Evolutionary conservation across 2,329 filamentous ascomycete genomes (phyloP), one percentile per base, ranked within the genome.

Genomic region (Pseudopyrenochaeta lycopersici): DNA sequence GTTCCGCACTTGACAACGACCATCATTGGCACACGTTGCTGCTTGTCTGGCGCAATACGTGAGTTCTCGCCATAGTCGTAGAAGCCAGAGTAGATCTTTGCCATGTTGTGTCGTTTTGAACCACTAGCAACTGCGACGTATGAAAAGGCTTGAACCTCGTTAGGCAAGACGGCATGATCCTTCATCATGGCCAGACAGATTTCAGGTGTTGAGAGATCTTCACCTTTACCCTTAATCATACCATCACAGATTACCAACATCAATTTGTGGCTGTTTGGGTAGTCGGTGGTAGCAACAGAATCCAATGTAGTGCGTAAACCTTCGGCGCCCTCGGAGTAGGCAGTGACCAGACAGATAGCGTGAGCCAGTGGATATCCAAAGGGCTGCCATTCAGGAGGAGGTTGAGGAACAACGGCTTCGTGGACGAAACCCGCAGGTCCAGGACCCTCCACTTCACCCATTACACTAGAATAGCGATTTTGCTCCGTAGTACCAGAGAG

Each of bases 21-120:
- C 84, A 99, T 92, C 92, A 99, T 97, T 2, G 95, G 96, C 21
- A 99, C 94, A 52, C 95, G 90, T 78, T 98, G 94, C 77, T 98
- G 95, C 78, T 93, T 95, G 57, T 96, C 91, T 1, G 81, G 63
- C 1, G 94, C 90, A 57, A 99, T 90, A 46, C 84, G 80, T 10
- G 92, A 96, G 62, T 90, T 84, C 54, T 85, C 80, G 47, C 96
- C 95, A 69, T 98, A 99, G 76, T 98, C 92, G 78, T 99, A 99
- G 82, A 98, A 99, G 39, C 96, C 96, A 51, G 93, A 90, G 77
- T 98, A 97, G 52, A 98, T 88, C 82, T 98, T 97, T 67, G 95
- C 94, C 95, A 98, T 99, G 79, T 98, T 99, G 86, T 99, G 96
- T 67, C 95, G 88, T 82, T 99, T 99, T 43, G 93, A 90, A 53